Evolutionary conservation across 805 yeast species (phyloP).

Genomic region (Barnettozyma botsteinii): DNA sequence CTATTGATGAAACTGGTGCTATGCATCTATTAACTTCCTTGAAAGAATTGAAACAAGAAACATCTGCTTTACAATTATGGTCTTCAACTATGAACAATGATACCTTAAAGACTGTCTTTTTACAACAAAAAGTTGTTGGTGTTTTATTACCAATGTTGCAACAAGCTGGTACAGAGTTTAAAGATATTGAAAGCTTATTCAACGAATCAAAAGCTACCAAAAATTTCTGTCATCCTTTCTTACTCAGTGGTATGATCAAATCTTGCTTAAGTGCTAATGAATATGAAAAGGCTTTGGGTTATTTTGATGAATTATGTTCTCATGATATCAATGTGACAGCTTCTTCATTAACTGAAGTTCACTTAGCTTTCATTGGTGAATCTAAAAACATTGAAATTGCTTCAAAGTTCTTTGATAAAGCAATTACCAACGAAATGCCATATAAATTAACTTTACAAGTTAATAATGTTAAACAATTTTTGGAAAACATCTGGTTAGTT

Average conservation of each 20-base stretch:
- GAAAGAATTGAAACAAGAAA: constrained; percentile 52
- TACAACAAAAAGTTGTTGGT: constrained; percentile 63
- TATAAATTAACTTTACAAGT: constrained; percentile 67
- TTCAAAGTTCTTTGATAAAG: constrained; percentile 67
- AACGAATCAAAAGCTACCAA: constrained; percentile 35
- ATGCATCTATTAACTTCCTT: constrained; percentile 53
- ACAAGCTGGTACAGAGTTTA: constrained; percentile 49
- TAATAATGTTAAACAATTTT: constrained; percentile 60
- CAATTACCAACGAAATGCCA: constrained; percentile 64
- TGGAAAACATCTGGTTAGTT: constrained; percentile 53
- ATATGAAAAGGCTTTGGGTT: constrained; percentile 56
- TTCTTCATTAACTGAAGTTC: constrained; percentile 64
- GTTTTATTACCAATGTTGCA: constrained; percentile 62
- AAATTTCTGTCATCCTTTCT: constrained; percentile 32
- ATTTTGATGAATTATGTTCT: constrained; percentile 55
- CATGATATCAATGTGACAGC: constrained; percentile 38
- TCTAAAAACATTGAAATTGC: constrained; percentile 70
- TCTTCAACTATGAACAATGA: constrained; percentile 50
- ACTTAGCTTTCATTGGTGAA: constrained; percentile 70
- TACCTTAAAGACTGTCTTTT: constrained; percentile 38
- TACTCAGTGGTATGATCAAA: constrained; percentile 68
- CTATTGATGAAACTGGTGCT: constrained; percentile 47
- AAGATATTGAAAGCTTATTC: constrained; percentile 54
- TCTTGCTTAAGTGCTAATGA: constrained; percentile 63
- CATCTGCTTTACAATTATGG: constrained; percentile 69